phyloP scores from a whole-genome alignment of 1,284 basidiomycete genomes.

The Sphaerobolus stellatus region DNA sequence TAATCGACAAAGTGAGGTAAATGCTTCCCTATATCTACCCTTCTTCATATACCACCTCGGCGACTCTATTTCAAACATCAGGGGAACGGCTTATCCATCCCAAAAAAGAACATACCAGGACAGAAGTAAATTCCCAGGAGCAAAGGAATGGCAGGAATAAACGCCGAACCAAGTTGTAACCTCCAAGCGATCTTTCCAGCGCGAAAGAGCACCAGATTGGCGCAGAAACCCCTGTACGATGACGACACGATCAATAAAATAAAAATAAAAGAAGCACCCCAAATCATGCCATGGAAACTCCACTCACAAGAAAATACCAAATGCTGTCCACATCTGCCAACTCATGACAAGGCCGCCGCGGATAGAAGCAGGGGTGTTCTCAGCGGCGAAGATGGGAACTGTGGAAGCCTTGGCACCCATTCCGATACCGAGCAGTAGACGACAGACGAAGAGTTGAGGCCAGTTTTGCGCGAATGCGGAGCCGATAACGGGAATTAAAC shows the following conservation, averaged over 20 bases:
- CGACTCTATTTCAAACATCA: conserved; percentile 36
- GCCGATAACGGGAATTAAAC: conserved; percentile 59
- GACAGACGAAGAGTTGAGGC: conserved; percentile 44
- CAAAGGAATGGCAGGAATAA: conserved; percentile 53
- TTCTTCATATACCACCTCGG: conserved; percentile 75
- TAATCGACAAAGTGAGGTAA: conserved; percentile 54
- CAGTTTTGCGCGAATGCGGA: conserved; percentile 40
- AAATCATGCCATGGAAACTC: conserved; percentile 1
- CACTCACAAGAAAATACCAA: conserved; percentile 53
- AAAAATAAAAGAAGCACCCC: conserved; percentile 7
- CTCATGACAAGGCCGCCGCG: conserved; percentile 72
- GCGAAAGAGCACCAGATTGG: conserved; percentile 48
- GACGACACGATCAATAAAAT: conserved; percentile 16
- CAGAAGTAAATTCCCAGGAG: conserved; percentile 53
- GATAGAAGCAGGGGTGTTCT: conserved; percentile 60
- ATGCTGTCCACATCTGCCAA: conserved; percentile 63
- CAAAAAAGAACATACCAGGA: conserved; percentile 25
- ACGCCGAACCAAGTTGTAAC: conserved; percentile 54
- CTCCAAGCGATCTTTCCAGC: conserved; percentile 54
- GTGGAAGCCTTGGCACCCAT: conserved; percentile 67
- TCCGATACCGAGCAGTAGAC: conserved; percentile 62
- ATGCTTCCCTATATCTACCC: conserved; percentile 56
- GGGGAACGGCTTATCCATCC: conserved; percentile 14
- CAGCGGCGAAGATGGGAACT: conserved; percentile 58
- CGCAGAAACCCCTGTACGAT: conserved; percentile 41